Evolutionary conservation across 1,139 yeast genomes (phyloP).

Genomic region (Diutina siamensis): DNA sequence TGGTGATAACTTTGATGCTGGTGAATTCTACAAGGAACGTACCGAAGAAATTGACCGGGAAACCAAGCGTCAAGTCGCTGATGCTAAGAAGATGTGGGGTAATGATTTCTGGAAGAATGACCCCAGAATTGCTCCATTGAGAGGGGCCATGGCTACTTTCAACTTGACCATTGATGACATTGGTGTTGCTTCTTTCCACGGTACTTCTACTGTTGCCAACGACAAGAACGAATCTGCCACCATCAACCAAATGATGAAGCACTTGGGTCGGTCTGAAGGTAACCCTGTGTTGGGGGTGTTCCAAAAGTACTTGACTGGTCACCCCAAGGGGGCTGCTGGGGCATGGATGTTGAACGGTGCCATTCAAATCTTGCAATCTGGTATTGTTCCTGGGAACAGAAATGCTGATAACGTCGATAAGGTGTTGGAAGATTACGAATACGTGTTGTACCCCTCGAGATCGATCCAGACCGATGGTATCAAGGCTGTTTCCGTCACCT

Average conservation of each 20-base stretch:
- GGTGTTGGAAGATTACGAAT: slow-evolving; percentile 68
- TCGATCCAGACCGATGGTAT: slow-evolving; percentile 91
- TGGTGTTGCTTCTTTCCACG: slow-evolving; percentile 98
- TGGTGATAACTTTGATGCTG: slow-evolving; percentile 37
- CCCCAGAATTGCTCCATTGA: slow-evolving; percentile 90
- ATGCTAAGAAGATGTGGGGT: slow-evolving; percentile 93
- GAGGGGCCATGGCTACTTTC: slow-evolving; percentile 93
- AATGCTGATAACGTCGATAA: slow-evolving; percentile 95
- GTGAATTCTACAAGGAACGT: slow-evolving; percentile 64
- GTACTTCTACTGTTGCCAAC: slow-evolving; percentile 96
- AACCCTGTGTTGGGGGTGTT: slow-evolving; percentile 96
- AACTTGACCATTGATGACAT: slow-evolving; percentile 89
- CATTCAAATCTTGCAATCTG: slow-evolving; percentile 81
- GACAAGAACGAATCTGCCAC: slow-evolving; percentile 96
- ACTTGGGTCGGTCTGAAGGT: slow-evolving; percentile 94
- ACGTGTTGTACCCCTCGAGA: slow-evolving; percentile 89
- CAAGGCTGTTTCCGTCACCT: slow-evolving; percentile 93
- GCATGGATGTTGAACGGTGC: slow-evolving; percentile 99
- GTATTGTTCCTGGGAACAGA: slow-evolving; percentile 97
- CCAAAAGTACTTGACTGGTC: slow-evolving; percentile 98
- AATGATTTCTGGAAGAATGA: slow-evolving; percentile 85
- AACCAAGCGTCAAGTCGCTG: slow-evolving; percentile 73
- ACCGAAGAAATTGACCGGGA: slow-evolving; percentile 80
- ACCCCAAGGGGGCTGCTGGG: slow-evolving; percentile 99
- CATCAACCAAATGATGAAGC: slow-evolving; percentile 83